These are phyloP conservation scores for Aquilaria sinensis DNA, from an alignment of 345 rosid genomes.

Conservation along the genomic window DNA sequence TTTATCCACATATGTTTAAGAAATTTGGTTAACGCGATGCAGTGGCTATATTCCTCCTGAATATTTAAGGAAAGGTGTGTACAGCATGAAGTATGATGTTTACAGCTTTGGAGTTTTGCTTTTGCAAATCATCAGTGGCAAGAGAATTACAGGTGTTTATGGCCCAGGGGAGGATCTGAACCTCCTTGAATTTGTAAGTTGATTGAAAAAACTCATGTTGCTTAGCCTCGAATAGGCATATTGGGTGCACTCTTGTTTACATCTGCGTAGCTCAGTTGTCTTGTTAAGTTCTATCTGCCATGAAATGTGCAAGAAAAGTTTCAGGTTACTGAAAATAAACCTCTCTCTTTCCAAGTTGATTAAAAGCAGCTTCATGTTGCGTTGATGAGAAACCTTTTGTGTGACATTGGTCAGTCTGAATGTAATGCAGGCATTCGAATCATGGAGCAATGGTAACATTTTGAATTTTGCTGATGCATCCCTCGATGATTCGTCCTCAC, in stretches of 20 bases:
- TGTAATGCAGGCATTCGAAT: conserved; percentile 10
- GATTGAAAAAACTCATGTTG: background rate
- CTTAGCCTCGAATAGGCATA: too few species aligned
- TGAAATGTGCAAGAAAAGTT: too few species aligned
- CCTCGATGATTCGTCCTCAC: conserved; percentile 5
- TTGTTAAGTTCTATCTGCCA: too few species aligned
- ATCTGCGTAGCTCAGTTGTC: too few species aligned
- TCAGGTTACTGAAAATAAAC: too few species aligned
- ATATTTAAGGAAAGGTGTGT: conserved; percentile 34
- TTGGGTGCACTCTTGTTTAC: too few species aligned
- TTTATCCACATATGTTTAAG: background rate
- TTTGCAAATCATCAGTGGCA: conserved; percentile 41
- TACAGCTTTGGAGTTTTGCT: conserved; percentile 51
- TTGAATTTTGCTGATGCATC: conserved; percentile 10
- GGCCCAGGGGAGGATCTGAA: conserved; percentile 27
- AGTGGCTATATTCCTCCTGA: conserved; percentile 52
- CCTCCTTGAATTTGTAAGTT: conserved; percentile 34
- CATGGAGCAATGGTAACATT: conserved; percentile 4
- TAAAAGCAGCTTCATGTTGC: too few species aligned
- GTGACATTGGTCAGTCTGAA: background rate
- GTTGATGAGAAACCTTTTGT: too few species aligned
- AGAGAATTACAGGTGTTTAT: conserved; percentile 22
- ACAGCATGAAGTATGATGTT: conserved; percentile 42
- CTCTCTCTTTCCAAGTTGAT: too few species aligned
- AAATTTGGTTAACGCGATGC: background rate